Base-by-base conservation (phyloP, 805 yeast genomes). In the Sugiyamaella qingdaonensis region DNA sequence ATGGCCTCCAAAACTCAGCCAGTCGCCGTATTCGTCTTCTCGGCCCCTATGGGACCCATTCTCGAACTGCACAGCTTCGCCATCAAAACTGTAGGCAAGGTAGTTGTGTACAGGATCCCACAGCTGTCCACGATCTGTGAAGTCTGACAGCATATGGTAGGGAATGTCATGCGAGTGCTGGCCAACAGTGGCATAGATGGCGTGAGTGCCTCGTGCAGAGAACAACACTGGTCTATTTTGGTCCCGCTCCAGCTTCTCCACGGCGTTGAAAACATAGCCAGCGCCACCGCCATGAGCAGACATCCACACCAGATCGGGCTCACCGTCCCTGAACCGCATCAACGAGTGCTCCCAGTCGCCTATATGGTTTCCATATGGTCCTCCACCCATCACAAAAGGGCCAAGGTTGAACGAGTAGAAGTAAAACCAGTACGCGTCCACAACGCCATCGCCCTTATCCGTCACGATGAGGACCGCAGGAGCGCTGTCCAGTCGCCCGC, bases 281-380 rank as follows among this genome's bases (percentile, higher is more conserved):
- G 90, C 85, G 7, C 99, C 99, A 10, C 98, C 97, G 1, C 97
- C 96, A 69, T 92, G 99, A 0, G 97, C 98, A 29, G 95, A 85
- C 95, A 94, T 86, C 98, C 98, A 92, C 18, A 91, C 81, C 50
- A 86, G 79, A 10, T 83, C 75, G 0, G 99, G 98, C 54, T 75
- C 71, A 0, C 96, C 96, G 2, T 85, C 78, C 62, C 83, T 80
- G 65, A 88, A 92, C 24, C 99, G 75, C 11, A 90, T 92, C 34
- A 92, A 71, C 1, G 95, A 82, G 68, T 92, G 99, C 62, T 92
- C 99, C 99, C 99, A 92, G 72, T 92, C 99, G 5, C 98, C 99
- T 33, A 94, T 82, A 65, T 92, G 99, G 66, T 92, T 87, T 0
- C 99, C 99, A 73, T 86, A 94, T 0, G 99, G 99, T 0, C 99